phyloP scores from a whole-genome alignment of 768 basidiomycete species.

The Neoboletus subvelutipes region DNA sequence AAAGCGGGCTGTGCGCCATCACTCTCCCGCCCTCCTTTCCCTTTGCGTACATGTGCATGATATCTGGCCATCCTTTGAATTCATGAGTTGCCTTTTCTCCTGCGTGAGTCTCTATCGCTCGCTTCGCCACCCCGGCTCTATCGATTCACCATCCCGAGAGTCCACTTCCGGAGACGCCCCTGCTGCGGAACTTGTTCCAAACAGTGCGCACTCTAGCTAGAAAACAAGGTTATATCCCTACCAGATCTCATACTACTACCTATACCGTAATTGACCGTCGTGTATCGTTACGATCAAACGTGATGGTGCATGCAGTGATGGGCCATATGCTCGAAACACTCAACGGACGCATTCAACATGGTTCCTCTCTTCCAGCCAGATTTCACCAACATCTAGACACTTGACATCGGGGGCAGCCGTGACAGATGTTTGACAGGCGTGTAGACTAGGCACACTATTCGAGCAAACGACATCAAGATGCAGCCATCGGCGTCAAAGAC shows the following conservation, averaged over 20 bases:
- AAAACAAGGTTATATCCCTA: neutral
- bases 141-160: neutral
- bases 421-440: constrained; percentile 2
- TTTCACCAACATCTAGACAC: neutral
- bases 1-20: constrained; percentile 16
- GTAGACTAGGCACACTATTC: neutral
- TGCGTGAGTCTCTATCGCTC: neutral
- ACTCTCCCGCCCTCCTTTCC: neutral
- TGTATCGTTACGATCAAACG: constrained; percentile 18
- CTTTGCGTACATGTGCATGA: neutral
- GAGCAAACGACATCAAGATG: neutral
- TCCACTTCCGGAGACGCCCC: neutral
- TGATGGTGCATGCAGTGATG: constrained; percentile 1
- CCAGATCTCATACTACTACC: neutral
- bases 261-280: constrained; percentile 4
- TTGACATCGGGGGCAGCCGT: neutral
- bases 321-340: neutral
- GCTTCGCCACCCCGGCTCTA: neutral
- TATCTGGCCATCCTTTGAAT: neutral
- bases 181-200: neutral
- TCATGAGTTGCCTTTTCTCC: neutral
- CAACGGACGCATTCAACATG: neutral
- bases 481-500: neutral
- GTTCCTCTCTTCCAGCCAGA: too few species aligned
- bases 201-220: neutral